Evolutionary conservation across 176 grass and related monocot species (phyloP).

Genomic region (Aegilops tauschii): DNA sequence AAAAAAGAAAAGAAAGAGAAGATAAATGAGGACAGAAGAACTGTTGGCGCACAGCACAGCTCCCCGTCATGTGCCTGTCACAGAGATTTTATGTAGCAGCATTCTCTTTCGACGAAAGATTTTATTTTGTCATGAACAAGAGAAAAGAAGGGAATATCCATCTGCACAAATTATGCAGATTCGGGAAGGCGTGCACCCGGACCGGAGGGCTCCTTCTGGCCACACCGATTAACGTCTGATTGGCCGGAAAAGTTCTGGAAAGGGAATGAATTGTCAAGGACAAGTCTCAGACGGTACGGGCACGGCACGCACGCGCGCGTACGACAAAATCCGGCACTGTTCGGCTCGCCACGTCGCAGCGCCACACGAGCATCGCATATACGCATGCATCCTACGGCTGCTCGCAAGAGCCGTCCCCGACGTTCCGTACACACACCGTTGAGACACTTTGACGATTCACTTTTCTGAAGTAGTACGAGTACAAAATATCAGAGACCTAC

Average conservation of each 20-base stretch:
- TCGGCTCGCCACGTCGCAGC: conserved; percentile 4
- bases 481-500: not conserved
- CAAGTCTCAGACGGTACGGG: not conserved
- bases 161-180: not conserved
- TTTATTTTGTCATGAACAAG: not conserved
- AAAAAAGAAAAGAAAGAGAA: not conserved
- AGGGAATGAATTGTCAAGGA: not conserved
- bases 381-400: not conserved
- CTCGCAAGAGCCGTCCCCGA: not conserved
- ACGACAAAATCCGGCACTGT: not conserved
- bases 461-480: not conserved
- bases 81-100: not conserved
- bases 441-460: not conserved
- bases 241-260: not conserved
- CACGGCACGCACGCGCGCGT: not conserved
- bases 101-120: not conserved
- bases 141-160: not conserved
- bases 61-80: not conserved
- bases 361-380: not conserved
- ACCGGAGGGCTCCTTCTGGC: not conserved
- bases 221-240: not conserved
- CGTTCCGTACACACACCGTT: conserved; percentile 2
- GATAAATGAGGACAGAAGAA: not conserved
- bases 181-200: not conserved
- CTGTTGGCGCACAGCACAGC: not conserved